Evolutionary conservation across 352 stramenopile genomes (phyloP).

Genomic region (Sclerospora graminicola): DNA sequence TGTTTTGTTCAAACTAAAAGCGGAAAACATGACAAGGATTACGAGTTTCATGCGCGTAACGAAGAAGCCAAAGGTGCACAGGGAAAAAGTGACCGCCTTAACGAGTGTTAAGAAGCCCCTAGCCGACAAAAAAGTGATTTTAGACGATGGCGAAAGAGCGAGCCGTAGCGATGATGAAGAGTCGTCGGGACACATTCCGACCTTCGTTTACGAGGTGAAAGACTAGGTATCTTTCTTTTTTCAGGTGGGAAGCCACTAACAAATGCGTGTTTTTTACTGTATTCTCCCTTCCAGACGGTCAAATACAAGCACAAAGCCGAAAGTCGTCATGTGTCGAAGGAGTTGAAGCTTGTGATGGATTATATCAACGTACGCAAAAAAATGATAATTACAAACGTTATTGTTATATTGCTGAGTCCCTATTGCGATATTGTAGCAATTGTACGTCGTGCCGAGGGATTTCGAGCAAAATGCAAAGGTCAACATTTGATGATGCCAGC

Average conservation of each 20-base stretch:
- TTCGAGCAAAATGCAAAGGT: conserved; percentile 45
- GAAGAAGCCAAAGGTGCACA: conserved; percentile 36
- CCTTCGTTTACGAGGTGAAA: conserved; percentile 44
- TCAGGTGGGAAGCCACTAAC: neutral
- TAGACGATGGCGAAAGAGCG: conserved; percentile 1
- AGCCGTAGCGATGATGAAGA: conserved; percentile 12
- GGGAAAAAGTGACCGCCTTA: conserved; percentile 15
- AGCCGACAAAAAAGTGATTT: neutral
- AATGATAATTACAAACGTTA: neutral
- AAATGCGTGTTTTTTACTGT: neutral
- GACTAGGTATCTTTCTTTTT: neutral
- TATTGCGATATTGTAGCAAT: conserved; percentile 14
- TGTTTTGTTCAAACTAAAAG: too few species aligned
- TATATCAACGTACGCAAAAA: conserved; percentile 32
- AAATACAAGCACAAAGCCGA: conserved; percentile 41
- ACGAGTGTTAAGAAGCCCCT: conserved; percentile 8
- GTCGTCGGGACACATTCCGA: conserved; percentile 28
- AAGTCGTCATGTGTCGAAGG: conserved; percentile 20
- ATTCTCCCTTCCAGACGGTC: conserved; percentile 20
- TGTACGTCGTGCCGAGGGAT: conserved; percentile 34
- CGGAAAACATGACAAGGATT: conserved; percentile 43
- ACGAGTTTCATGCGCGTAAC: conserved; percentile 58
- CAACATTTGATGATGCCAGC: neutral
- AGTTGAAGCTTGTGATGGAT: conserved; percentile 27
- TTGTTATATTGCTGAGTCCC: neutral